A percentile compares a stretch with the other conserved stretches of the same genome.
Conservation (phyloP, 1,284 basidiomycete genomes). For the Ganoderma lucidum region DNA sequence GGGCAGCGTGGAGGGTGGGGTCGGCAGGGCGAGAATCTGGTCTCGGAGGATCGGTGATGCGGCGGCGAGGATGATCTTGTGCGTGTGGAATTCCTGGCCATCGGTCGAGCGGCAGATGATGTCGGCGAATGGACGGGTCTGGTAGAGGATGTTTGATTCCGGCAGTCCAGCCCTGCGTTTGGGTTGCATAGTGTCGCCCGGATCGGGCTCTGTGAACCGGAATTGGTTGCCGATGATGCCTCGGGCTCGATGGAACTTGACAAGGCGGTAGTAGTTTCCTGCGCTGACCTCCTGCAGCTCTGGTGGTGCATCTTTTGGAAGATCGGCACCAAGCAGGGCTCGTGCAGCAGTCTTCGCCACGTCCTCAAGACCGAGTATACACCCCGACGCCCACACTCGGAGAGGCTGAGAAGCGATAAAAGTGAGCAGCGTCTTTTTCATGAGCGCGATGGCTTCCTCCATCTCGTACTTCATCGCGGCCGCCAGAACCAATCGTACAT, state of each 20-base stretch:
- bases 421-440: conserved; percentile 15
- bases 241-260: conserved; percentile 20
- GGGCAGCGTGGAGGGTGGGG: background rate
- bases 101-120: conserved; percentile 20
- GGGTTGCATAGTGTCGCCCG: background rate
- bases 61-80: conserved; percentile 19
- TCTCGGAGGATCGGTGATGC: conserved; percentile 14
- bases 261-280: conserved; percentile 26
- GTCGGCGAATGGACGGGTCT: conserved; percentile 16
- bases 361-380: conserved; percentile 9
- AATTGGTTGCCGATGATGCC: conserved; percentile 17
- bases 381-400: conserved; percentile 19
- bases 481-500: conserved; percentile 22
- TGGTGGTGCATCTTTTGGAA: conserved; percentile 6
- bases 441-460: conserved; percentile 21
- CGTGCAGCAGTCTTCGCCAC: conserved; percentile 15
- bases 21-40: conserved; percentile 6
- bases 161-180: background rate
- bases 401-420: conserved; percentile 13
- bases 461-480: conserved; percentile 37
- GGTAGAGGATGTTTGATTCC: background rate
- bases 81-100: conserved; percentile 10
- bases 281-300: conserved; percentile 27
- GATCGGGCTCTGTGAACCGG: conserved; percentile 17
- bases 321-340: conserved; percentile 1